Evolutionary conservation across 78 protist species (phyloP), one percentile per base, ranked within the genome.

Genomic region (Chrysochromulina tobinii): DNA sequence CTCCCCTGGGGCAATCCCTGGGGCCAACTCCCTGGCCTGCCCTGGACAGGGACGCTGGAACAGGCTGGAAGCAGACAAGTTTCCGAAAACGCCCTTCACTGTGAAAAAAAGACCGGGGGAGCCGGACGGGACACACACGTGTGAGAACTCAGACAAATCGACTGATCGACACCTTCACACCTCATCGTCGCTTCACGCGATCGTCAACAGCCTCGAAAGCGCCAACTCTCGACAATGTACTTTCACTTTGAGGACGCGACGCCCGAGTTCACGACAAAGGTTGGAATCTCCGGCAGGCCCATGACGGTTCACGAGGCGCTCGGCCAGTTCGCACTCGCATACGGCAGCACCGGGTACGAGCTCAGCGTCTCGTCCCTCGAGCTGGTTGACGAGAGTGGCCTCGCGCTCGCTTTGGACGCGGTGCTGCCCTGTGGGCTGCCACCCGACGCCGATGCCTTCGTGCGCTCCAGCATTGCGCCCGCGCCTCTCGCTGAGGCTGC

Each of bases 341-440:
- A 75, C 83, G 2, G 27, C 58, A 2, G 1, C 58, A 75, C 83
- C 23, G 57, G 83, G 38, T 3, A 1, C 7, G 3, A 11, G 83
- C 57, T 75, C 23, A 18, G 25, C 27, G 25, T 57, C 14, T 1
- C 14, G 14, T 14, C 7, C 27, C 18, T 75, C 27, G 12, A 27
- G 15, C 83, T 75, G 20, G 5, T 21, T 1, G 21, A 9, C 18
- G 55, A 23, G 83, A 2, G 11, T 57, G 83, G 83, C 83, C 7
- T 17, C 27, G 59, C 12, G 25, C 15, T 75, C n/a, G 58, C 51
- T 11, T 5, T 4, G 11, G 57, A 50, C 23, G 83, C 83, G 51
- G 20, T 75, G 59, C 57, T 79, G n/a, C 87, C 87, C 14, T 79
- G 87, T 64, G 87, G 87, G 6, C 48, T 54, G 50, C 64, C 64